Base-by-base conservation (phyloP, 208 protist species). In the Crithidia fasciculata region DNA sequence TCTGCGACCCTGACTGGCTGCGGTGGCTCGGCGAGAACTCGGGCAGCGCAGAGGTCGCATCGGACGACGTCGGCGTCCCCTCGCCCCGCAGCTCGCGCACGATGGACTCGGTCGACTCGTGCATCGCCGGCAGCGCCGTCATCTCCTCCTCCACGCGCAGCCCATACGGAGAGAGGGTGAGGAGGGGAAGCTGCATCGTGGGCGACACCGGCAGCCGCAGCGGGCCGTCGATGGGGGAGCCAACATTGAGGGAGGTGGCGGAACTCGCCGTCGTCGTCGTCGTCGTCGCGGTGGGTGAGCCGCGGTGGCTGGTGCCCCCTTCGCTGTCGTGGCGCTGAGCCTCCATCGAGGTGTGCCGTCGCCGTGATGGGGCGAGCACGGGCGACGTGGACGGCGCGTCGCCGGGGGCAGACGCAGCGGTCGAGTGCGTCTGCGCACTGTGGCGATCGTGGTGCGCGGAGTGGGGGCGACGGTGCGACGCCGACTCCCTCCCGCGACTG, bases 41-140 rank as follows among this genome's bases (percentile, higher is more conserved):
- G 8, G 52, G 52, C 39, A 59, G n/a, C 52, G 18, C 52, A 28
- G 63, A 68, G 5, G 63, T 13, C 7, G 28, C 63, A 10, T 68
- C 63, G 45, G 63, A 68, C 16, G 63, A 68, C 15, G 63, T 68
- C 50, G 50, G 49, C 1, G 63, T 47, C 45, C 63, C 50, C 8
- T 18, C 39, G 12, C 63, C 49, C 7, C 16, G 61, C 44, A 49
- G 19, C 16, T 69, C 71, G 16, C 55, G 55, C 8, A 67, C 44
- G 4, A 50, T 58, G 36, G 55, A 65, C 72, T 64, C 72, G 28
- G 43, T 64, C 12, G 63, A 70, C 49, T 66, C 72, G 58, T 76
- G 55, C 4, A 70, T 69, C 10, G 28, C 19, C 13, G 63, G 44
- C 56, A 65, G 50, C 18, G 19, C 62, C 10, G 10, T 49, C 54